Evolutionary conservation across 768 basidiomycete genomes (phyloP).

Genomic region (Suillus brevipes): DNA sequence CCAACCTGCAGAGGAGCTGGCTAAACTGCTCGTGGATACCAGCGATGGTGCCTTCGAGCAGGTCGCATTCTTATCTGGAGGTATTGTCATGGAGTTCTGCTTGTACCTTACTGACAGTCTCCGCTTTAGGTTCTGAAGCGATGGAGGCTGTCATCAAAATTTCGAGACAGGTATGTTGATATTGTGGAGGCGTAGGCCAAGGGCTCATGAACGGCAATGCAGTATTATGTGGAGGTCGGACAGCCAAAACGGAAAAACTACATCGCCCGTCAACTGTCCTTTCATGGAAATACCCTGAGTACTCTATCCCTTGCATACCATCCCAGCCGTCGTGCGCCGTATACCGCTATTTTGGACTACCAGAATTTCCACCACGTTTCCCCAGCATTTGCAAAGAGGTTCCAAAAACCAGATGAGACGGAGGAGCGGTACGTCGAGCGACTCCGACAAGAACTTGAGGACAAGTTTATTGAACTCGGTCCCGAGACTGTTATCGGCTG

Average conservation of each 20-base stretch:
- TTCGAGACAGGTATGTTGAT: conserved; percentile 60
- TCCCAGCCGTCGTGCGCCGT: conserved; percentile 66
- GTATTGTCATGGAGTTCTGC: conserved; percentile 33
- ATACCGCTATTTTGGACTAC: conserved; percentile 61
- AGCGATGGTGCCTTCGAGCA: conserved; percentile 75
- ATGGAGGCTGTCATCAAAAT: conserved; percentile 88
- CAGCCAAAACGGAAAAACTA: conserved; percentile 75
- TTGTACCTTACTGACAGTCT: conserved; percentile 1
- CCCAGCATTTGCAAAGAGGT: conserved; percentile 84
- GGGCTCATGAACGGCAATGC: conserved; percentile 15
- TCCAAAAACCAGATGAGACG: conserved; percentile 65
- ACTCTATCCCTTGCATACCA: conserved; percentile 71
- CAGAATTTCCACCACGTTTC: conserved; percentile 82
- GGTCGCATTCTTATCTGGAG: conserved; percentile 75
- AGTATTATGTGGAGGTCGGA: conserved; percentile 73
- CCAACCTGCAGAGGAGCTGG: conserved; percentile 78
- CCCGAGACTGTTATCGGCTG: conserved; percentile 82
- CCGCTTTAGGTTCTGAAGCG: conserved; percentile 71
- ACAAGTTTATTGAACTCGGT: conserved; percentile 81
- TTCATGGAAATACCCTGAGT: conserved; percentile 81
- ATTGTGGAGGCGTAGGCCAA: neutral
- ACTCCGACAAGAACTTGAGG: conserved; percentile 77
- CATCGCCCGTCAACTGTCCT: conserved; percentile 77
- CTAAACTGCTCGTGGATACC: conserved; percentile 59
- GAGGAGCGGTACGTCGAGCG: conserved; percentile 80